Evolutionary conservation across 371 early-diverging fungal genomes (phyloP).

Genomic region (Coemansia sp.): DNA sequence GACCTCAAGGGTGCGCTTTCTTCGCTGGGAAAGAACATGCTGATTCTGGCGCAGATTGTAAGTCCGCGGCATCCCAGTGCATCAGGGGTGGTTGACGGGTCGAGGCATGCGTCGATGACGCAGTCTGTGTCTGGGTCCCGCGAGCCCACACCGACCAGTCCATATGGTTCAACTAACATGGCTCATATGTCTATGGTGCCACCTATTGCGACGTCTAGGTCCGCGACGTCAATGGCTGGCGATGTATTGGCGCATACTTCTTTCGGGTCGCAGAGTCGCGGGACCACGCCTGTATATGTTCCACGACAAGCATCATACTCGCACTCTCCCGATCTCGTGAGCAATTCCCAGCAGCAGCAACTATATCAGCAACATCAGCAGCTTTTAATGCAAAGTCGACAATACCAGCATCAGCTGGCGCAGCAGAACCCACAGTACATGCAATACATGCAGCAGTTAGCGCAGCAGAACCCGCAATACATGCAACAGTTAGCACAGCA

Average conservation of each 20-base stretch:
- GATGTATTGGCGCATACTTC: background rate
- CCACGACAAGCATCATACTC: background rate
- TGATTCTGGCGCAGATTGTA: background rate
- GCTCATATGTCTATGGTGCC: background rate
- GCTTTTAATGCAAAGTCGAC: background rate
- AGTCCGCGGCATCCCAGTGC: background rate
- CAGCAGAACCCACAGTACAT: background rate
- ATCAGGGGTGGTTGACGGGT: background rate
- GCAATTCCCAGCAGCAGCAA: slow-evolving; percentile 6
- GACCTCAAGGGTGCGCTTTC: background rate
- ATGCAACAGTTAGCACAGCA: background rate
- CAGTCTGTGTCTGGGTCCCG: background rate
- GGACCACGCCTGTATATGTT: background rate
- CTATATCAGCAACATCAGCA: background rate
- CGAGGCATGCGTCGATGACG: background rate
- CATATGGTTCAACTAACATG: background rate
- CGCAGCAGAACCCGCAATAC: background rate
- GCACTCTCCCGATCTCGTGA: background rate
- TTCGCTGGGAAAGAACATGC: slow-evolving; percentile 1
- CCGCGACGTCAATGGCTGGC: background rate
- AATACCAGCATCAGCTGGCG: slow-evolving; percentile 8
- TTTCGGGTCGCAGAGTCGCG: background rate
- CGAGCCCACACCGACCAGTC: background rate
- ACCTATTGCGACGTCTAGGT: background rate
- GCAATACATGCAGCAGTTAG: background rate